A percentile compares a stretch with the other conserved stretches of the same genome.
phyloP scores from a whole-genome alignment of 352 stramenopile genomes.

The Pythium scleroteichum region DNA sequence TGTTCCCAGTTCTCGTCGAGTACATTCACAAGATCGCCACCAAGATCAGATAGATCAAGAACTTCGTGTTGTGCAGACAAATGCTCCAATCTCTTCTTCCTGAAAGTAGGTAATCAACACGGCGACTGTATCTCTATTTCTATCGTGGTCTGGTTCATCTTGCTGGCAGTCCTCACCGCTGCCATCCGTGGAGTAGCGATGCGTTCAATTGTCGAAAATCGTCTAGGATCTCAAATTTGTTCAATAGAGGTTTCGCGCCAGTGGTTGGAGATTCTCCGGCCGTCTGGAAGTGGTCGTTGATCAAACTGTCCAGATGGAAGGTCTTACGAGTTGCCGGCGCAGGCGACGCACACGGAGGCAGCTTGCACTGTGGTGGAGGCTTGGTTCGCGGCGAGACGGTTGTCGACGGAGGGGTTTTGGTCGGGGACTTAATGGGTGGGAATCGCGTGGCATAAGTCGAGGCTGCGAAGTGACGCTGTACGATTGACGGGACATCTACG shows the following conservation, averaged over 20 bases:
- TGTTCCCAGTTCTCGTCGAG: slow-evolving; percentile 89
- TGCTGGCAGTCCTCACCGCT: slow-evolving; percentile 32
- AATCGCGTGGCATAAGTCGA: slow-evolving; percentile 8
- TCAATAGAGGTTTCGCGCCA: neutral
- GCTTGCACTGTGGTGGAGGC: neutral
- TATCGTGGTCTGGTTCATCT: slow-evolving; percentile 8
- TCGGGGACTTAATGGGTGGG: slow-evolving; percentile 24
- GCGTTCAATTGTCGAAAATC: slow-evolving; percentile 53
- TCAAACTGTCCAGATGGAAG: slow-evolving; percentile 22
- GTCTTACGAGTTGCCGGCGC: slow-evolving; percentile 4
- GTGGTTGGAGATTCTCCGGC: slow-evolving; percentile 7
- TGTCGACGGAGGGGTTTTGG: neutral
- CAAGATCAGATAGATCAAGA: slow-evolving; percentile 47
- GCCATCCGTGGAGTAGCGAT: slow-evolving; percentile 37
- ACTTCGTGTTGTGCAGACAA: slow-evolving; percentile 4
- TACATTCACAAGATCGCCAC: slow-evolving; percentile 87
- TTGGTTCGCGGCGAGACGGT: neutral
- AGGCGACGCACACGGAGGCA: slow-evolving; percentile 16
- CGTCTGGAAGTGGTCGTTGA: slow-evolving; percentile 24
- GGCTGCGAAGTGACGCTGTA: slow-evolving; percentile 28
- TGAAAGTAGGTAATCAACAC: slow-evolving; percentile 12
- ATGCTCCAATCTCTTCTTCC: too few species aligned
- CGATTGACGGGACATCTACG: slow-evolving; percentile 41
- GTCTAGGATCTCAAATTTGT: slow-evolving; percentile 41
- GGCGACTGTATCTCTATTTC: neutral